Conservation (phyloP, 495 filamentous ascomycete species). For the Letharia lupina region DNA sequence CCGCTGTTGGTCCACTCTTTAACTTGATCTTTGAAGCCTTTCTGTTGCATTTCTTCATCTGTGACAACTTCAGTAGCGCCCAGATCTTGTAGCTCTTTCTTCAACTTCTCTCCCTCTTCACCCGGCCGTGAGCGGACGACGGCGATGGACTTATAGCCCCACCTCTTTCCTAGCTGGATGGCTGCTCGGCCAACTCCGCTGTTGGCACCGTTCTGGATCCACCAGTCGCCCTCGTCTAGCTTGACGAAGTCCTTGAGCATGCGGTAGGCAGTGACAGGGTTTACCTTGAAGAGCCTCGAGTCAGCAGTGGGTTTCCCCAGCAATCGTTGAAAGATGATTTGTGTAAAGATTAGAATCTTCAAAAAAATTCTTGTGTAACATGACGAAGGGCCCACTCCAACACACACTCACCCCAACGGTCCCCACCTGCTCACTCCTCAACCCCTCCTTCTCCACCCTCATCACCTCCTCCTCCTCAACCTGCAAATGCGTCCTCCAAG, state of each 20-base stretch:
- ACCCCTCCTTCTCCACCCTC: constrained; percentile 55
- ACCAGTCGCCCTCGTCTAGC: constrained; percentile 69
- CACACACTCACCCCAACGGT: constrained; percentile 47
- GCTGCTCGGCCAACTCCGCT: constrained; percentile 81
- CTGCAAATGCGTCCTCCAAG: constrained; percentile 85
- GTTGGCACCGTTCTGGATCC: constrained; percentile 95
- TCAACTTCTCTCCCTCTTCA: constrained; percentile 56
- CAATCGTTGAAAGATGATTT: neutral
- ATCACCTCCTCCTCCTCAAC: constrained; percentile 56
- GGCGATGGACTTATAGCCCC: constrained; percentile 84
- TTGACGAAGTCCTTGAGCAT: constrained; percentile 80
- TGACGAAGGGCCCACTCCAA: neutral
- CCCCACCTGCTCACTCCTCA: constrained; percentile 66
- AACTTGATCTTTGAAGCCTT: constrained; percentile 53
- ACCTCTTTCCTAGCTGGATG: constrained; percentile 71
- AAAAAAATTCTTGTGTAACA: neutral
- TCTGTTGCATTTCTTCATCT: constrained; percentile 63
- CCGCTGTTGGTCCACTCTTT: constrained; percentile 62
- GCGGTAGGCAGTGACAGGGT: constrained; percentile 85
- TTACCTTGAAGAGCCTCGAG: constrained; percentile 41
- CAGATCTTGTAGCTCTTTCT: constrained; percentile 58
- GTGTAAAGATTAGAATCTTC: neutral
- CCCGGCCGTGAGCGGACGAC: constrained; percentile 63
- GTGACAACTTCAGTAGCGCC: constrained; percentile 77
- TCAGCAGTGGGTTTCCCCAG: neutral